A percentile compares a stretch with the other conserved stretches of the same genome.
Conservation (phyloP, 1,139 yeast genomes). For the Geotrichum klebahnii region DNA sequence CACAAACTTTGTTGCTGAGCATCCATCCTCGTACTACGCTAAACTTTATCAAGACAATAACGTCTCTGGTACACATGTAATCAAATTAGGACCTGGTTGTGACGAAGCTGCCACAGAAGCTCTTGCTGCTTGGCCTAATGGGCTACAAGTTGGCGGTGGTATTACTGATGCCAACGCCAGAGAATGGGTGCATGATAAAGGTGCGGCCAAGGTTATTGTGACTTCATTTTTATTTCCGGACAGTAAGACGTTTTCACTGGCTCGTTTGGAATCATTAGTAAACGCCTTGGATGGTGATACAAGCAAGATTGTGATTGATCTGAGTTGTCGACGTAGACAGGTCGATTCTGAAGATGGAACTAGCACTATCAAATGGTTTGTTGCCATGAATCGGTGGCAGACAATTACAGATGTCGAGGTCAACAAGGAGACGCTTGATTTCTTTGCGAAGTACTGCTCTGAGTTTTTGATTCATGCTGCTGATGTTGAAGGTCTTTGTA, state of each 20-base stretch:
- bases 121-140: conserved; percentile 64
- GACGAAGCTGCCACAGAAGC: conserved; percentile 82
- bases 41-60: conserved; percentile 56
- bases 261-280: conserved; percentile 49
- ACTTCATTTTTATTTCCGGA: conserved; percentile 84
- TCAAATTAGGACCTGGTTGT: conserved; percentile 81
- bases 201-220: conserved; percentile 82
- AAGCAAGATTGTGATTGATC: conserved; percentile 68
- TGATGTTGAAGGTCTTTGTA: conserved; percentile 93
- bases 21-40: conserved; percentile 75
- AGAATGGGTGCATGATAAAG: conserved; percentile 57
- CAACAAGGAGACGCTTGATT: conserved; percentile 49
- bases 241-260: conserved; percentile 52
- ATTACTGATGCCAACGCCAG: conserved; percentile 68
- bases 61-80: conserved; percentile 82
- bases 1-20: conserved; percentile 77
- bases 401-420: conserved; percentile 67
- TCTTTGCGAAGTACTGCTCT: conserved; percentile 62
- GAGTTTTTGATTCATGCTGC: conserved; percentile 96
- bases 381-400: conserved; percentile 97
- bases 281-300: conserved; percentile 53
- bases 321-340: conserved; percentile 67
- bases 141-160: conserved; percentile 90
- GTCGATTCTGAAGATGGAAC: conserved; percentile 21
- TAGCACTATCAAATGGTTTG: conserved; percentile 58